Base-by-base conservation (phyloP, 345 rosid genomes). In the Isatis tinctoria region DNA sequence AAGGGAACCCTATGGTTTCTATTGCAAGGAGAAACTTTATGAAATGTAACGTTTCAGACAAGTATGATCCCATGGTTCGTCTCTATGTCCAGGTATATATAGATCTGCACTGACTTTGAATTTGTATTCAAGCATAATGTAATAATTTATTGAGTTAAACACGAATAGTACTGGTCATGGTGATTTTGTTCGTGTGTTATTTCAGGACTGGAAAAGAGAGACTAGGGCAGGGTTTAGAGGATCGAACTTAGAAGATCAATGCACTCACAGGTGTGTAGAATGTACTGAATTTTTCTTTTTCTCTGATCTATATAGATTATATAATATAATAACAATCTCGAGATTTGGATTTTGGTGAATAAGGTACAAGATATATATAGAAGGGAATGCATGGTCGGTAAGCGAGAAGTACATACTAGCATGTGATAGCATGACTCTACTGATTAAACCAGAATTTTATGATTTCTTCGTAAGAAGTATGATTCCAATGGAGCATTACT, bases 341-440 rank as follows among this genome's bases (percentile, higher is more conserved):
- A 52, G 58, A 52, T 12, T 26, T 52, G 58, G 33, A 26, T 52
- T 13, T 52, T 52, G 28, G 54, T 20, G 12, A 12, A 24, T 26
- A 52, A 84, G 87, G 79, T 85, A 85, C 60, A 85, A 85, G 74
- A 80, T 85, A 36, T 82, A 85, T n/a, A 68, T 85, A 53, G 86
- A 85, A 76, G 88, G 88, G 33, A 51, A 64, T 32, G 83, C 80
- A 2, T 85, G 86, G 88, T 85, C 88, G 1, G 84, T 85, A 76
- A 85, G 88, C 60, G 75, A 75, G 70, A 85, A 85, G 58, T 85
- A 85, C 24, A 82, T 82, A 14, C 33, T 85, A 51, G 86, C 86
- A 4, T 82, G 88, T 32, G 82, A 85, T 54, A 73, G 84, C 6
- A 74, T 79, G 76, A 76, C 86, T 17, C 54, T 85, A 61, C 56